Percentiles rank a stretch among this genome's conserved stretches.
phyloP scores from a whole-genome alignment of 2,329 filamentous ascomycete genomes.

The Fusarium falciforme region DNA sequence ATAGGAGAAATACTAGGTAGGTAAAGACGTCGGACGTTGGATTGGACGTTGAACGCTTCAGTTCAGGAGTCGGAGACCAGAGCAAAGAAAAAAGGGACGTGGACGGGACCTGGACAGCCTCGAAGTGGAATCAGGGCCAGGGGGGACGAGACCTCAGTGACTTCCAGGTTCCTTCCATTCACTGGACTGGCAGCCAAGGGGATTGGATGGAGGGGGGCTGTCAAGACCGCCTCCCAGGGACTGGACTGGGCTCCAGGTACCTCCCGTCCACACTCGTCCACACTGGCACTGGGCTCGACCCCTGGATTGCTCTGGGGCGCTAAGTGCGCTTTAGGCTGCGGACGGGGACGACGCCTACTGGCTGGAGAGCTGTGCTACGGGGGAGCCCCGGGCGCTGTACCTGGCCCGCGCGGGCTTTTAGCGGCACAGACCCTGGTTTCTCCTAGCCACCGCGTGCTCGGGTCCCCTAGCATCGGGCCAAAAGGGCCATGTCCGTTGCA shows the following conservation, averaged over 20 bases:
- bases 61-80: constrained; percentile 28
- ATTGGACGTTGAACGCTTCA: constrained; percentile 27
- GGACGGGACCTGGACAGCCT: constrained; percentile 18
- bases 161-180: constrained; percentile 32
- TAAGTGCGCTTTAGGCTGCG: constrained; percentile 12
- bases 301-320: constrained; percentile 25
- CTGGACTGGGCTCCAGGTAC: constrained; percentile 23
- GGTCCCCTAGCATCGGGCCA: constrained; percentile 34
- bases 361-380: constrained; percentile 14
- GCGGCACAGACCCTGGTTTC: constrained; percentile 30
- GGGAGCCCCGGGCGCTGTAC: constrained; percentile 26
- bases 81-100: constrained; percentile 27
- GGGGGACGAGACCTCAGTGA: constrained; percentile 14
- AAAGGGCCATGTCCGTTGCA: constrained; percentile 7
- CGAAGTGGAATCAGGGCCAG: constrained; percentile 31
- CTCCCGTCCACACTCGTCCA: constrained; percentile 25
- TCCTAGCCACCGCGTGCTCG: constrained; percentile 30
- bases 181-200: constrained; percentile 13
- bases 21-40: constrained; percentile 12
- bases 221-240: constrained; percentile 36
- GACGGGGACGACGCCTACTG: constrained; percentile 33
- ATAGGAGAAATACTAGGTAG: constrained; percentile 17
- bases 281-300: constrained; percentile 27
- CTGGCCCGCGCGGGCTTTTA: constrained; percentile 39
- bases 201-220: constrained; percentile 30